A percentile compares a stretch with the other conserved stretches of the same genome.
phyloP scores from a whole-genome alignment of 192 early-diverging fungal species.

The Backusella liffmaniae region DNA sequence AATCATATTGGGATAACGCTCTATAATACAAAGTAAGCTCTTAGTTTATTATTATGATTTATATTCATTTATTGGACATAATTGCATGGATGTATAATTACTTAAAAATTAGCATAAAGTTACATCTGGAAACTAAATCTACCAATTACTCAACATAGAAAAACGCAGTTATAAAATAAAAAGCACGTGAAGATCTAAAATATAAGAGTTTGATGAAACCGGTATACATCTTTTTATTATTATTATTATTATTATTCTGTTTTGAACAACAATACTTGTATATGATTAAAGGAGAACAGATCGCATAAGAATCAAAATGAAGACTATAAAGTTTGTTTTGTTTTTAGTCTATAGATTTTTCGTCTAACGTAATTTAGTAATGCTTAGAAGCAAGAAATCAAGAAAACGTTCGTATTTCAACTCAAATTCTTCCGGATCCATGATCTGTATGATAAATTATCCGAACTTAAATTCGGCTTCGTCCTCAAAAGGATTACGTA shows the following conservation, averaged over 20 bases:
- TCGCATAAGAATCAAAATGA: too few species aligned
- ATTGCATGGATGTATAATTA: too few species aligned
- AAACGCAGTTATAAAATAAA: neutral
- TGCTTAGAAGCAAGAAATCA: too few species aligned
- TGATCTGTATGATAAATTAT: neutral
- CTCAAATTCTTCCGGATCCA: neutral
- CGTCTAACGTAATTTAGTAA: too few species aligned
- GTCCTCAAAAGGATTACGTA: neutral
- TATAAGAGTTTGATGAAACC: neutral
- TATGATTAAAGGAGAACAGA: too few species aligned
- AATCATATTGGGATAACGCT: neutral
- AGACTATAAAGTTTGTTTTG: too few species aligned
- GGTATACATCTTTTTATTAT: too few species aligned
- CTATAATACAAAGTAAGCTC: too few species aligned
- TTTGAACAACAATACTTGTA: neutral
- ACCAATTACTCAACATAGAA: neutral
- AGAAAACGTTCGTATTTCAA: neutral
- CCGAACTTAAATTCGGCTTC: neutral
- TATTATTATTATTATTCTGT: neutral
- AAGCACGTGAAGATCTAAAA: neutral
- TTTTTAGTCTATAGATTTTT: too few species aligned
- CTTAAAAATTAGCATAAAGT: neutral
- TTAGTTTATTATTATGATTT: too few species aligned
- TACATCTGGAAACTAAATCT: neutral
- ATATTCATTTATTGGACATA: too few species aligned